Evolutionary conservation across 163 green algal species (phyloP).

Genomic region (Prototheca stagnorum): DNA sequence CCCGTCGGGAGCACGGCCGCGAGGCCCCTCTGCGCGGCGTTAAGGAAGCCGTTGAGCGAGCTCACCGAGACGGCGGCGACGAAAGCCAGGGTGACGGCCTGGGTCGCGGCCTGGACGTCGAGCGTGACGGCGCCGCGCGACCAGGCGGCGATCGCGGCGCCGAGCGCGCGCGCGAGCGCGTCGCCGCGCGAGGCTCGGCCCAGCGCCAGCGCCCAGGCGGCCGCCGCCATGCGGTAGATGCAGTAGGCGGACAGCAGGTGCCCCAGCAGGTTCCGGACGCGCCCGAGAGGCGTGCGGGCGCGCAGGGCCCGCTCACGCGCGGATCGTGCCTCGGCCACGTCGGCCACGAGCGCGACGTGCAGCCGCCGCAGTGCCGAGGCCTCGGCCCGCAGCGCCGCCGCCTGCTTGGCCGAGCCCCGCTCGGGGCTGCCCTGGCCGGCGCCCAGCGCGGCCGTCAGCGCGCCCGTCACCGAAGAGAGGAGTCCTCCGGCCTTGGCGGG

Average conservation of each 20-base stretch:
- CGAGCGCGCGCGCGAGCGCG: slow-evolving; percentile 39
- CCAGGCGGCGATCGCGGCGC: slow-evolving; percentile 18
- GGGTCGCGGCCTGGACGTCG: slow-evolving; percentile 39
- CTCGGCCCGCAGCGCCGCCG: slow-evolving; percentile 5
- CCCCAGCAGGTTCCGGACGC: slow-evolving; percentile 58
- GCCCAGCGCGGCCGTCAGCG: neutral
- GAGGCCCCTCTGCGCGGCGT: slow-evolving; percentile 36
- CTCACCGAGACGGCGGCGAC: slow-evolving; percentile 76
- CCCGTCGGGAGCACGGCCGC: slow-evolving; percentile 8
- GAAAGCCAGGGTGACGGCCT: slow-evolving; percentile 88
- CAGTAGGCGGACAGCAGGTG: slow-evolving; percentile 70
- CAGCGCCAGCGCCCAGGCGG: slow-evolving; percentile 43
- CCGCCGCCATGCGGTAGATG: slow-evolving; percentile 63
- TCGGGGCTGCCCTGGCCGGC: neutral
- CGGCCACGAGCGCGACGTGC: slow-evolving; percentile 15
- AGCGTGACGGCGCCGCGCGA: slow-evolving; percentile 38
- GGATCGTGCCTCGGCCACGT: slow-evolving; percentile 52
- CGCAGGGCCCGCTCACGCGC: slow-evolving; percentile 45
- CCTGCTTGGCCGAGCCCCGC: no score
- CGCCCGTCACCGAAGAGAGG: no score
- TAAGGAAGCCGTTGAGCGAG: slow-evolving; percentile 76
- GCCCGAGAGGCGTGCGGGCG: slow-evolving; percentile 47
- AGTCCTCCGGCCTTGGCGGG: no score
- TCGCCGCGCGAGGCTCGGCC: slow-evolving; percentile 66
- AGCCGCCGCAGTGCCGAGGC: slow-evolving; percentile 19